Conservation (phyloP, 768 basidiomycete genomes). For the Mrakia gelida region DNA sequence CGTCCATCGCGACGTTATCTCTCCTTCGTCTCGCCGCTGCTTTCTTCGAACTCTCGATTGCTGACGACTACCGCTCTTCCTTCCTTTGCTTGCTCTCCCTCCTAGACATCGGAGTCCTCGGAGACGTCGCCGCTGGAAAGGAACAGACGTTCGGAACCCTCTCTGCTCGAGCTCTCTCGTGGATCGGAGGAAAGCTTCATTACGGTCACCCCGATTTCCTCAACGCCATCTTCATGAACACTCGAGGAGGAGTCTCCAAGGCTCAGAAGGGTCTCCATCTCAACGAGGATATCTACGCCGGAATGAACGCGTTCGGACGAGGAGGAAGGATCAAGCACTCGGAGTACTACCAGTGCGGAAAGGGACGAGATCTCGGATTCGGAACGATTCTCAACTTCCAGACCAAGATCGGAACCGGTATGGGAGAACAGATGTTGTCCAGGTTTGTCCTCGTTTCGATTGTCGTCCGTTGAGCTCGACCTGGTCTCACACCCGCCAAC, state of each 20-base stretch:
- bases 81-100: not conserved
- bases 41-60: not conserved
- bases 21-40: not conserved
- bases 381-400: constrained; percentile 99
- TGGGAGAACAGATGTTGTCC: constrained; percentile 99
- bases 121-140: constrained; percentile 97
- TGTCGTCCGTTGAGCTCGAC: no score
- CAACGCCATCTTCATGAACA: constrained; percentile 95
- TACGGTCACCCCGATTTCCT: constrained; percentile 99
- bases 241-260: constrained; percentile 96
- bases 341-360: constrained; percentile 96
- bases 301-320: constrained; percentile 96
- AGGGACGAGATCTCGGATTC: constrained; percentile 97
- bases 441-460: no score
- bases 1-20: no score
- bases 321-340: constrained; percentile 98
- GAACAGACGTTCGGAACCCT: constrained; percentile 99
- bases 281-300: constrained; percentile 99
- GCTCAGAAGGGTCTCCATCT: constrained; percentile 99
- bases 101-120: constrained; percentile 84
- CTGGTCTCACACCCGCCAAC: no score
- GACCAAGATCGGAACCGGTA: constrained; percentile 99
- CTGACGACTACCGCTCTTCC: not conserved
- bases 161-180: constrained; percentile 89
- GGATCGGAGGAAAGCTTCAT: constrained; percentile 97